phyloP scores from a whole-genome alignment of 805 yeast species.

The Candida coleopterorum region DNA sequence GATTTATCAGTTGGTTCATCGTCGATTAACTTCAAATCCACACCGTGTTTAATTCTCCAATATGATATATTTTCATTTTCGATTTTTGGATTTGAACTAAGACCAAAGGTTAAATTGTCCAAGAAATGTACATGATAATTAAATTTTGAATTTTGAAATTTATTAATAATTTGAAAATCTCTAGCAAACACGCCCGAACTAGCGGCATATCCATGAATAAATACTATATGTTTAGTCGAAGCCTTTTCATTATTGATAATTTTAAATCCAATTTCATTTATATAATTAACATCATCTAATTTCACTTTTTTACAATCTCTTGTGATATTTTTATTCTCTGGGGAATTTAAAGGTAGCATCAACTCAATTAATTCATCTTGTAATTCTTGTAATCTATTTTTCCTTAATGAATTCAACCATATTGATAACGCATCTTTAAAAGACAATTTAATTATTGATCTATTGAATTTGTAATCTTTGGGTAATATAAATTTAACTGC shows the following conservation, averaged over 20 bases:
- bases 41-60: slow-evolving; percentile 18
- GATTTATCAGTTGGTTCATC: slow-evolving; percentile 22
- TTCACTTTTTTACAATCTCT: slow-evolving; percentile 14
- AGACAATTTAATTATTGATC: slow-evolving; percentile 12
- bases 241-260: slow-evolving; percentile 20
- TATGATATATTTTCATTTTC: slow-evolving; percentile 15
- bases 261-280: slow-evolving; percentile 32
- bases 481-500: slow-evolving; percentile 13
- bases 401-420: slow-evolving; percentile 21
- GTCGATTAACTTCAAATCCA: slow-evolving; percentile 23
- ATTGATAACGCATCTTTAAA: slow-evolving; percentile 12
- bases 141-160: slow-evolving; percentile 17
- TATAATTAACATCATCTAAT: slow-evolving; percentile 18
- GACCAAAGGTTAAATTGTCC: slow-evolving; percentile 48
- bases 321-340: slow-evolving; percentile 20
- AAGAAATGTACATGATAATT: slow-evolving; percentile 46
- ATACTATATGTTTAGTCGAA: slow-evolving; percentile 40
- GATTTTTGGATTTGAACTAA: slow-evolving; percentile 44
- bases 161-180: slow-evolving; percentile 40
- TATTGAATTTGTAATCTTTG: slow-evolving; percentile 12
- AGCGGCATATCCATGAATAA: slow-evolving; percentile 57
- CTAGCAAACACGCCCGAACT: slow-evolving; percentile 53
- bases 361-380: slow-evolving; percentile 32
- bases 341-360: slow-evolving; percentile 22
- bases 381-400: slow-evolving; percentile 22